Evolutionary conservation across 176 grass and related monocot genomes (phyloP).

Genomic region (Neostapfia colusana): DNA sequence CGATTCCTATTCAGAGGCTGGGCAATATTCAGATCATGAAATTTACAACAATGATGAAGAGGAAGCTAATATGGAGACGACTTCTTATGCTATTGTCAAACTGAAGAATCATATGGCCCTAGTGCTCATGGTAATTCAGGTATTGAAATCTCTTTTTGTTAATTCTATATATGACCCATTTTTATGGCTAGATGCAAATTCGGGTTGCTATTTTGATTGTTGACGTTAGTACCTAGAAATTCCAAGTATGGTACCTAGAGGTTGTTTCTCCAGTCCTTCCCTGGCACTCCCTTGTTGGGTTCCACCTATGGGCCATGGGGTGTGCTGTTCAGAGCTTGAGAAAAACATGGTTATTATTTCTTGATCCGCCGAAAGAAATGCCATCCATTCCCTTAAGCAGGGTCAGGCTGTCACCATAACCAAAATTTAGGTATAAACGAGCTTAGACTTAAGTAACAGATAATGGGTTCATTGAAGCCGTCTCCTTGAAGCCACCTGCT

Average conservation of each 20-base stretch:
- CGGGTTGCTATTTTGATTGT: not conserved
- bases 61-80: conserved; percentile 83
- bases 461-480: not conserved
- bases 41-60: conserved; percentile 74
- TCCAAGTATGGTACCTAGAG: not conserved
- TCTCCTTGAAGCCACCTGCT: not conserved
- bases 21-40: conserved; percentile 86
- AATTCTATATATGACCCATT: conserved; percentile 4
- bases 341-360: not conserved
- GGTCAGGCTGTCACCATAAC: not conserved
- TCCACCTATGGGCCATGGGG: no score
- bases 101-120: conserved; percentile 73
- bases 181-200: conserved; percentile 13
- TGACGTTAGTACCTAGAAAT: not conserved
- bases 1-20: conserved; percentile 69
- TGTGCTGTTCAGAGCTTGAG: not conserved
- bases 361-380: not conserved
- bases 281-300: not conserved
- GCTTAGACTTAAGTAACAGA: not conserved
- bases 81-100: conserved; percentile 77
- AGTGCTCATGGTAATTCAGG: conserved; percentile 64
- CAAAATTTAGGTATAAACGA: not conserved
- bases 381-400: not conserved
- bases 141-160: conserved; percentile 23
- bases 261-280: not conserved